These are phyloP conservation scores for Flaveria robusta DNA, from an alignment of 129 eudicot species.

Conservation along the genomic window DNA sequence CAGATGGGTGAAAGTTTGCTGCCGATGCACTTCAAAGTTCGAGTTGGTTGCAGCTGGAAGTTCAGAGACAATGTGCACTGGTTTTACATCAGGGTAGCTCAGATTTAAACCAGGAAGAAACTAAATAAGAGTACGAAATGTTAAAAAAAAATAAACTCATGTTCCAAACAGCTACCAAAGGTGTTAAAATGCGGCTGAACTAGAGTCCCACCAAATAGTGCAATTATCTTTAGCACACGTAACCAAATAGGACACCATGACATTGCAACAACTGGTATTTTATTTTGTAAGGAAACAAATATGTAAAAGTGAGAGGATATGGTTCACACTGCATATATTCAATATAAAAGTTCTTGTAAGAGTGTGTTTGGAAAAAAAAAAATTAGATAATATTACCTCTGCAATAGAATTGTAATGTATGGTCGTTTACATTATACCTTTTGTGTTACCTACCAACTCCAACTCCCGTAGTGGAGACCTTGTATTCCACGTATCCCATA, in stretches of 20 bases:
- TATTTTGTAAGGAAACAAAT: no score
- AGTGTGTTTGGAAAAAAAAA: no score
- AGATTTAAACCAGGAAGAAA: no score
- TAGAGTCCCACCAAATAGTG: slow-evolving; percentile 92
- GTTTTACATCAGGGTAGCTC: slow-evolving; percentile 15
- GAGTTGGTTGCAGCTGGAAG: no score
- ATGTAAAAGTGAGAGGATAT: no score
- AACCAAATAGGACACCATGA: slow-evolving; percentile 85
- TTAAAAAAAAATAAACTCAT: background rate
- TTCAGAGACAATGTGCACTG: no score
- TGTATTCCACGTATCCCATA: slow-evolving; percentile 87
- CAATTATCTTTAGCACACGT: slow-evolving; percentile 97
- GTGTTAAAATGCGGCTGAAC: slow-evolving; percentile 51
- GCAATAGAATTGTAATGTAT: background rate
- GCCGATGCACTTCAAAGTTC: no score
- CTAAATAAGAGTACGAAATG: no score
- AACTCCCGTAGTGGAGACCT: slow-evolving; percentile 83
- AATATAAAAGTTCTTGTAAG: no score
- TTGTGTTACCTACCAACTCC: slow-evolving; percentile 51
- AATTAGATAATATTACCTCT: background rate
- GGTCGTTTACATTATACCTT: slow-evolving; percentile 49
- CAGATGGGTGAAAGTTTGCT: no score
- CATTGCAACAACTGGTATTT: slow-evolving; percentile 97
- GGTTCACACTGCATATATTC: no score
- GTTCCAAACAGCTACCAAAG: slow-evolving; percentile 9